These are phyloP conservation scores for Epichloe scottii DNA, from an alignment of 2,329 filamentous ascomycete genomes.

Conservation along the genomic window DNA sequence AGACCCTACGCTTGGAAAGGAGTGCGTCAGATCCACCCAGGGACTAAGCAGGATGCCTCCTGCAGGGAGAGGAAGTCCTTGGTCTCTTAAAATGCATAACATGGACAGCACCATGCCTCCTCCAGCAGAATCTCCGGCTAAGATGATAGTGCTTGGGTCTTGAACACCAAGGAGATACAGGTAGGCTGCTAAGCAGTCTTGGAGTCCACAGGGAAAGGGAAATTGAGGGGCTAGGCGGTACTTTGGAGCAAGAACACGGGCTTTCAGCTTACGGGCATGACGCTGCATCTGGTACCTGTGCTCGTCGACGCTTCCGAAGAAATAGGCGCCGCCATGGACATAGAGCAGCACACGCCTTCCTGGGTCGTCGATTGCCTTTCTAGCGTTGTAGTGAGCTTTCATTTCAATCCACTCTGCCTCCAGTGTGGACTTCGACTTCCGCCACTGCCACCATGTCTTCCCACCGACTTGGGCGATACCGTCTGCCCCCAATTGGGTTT, in stretches of 20 bases:
- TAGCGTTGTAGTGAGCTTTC: slow-evolving; percentile 58
- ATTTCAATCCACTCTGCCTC: slow-evolving; percentile 96
- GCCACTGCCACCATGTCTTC: slow-evolving; percentile 81
- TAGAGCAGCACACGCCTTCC: slow-evolving; percentile 79
- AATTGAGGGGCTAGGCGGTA: slow-evolving; percentile 90
- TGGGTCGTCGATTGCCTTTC: slow-evolving; percentile 47
- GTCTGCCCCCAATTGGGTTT: slow-evolving; percentile 62
- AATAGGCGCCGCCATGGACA: slow-evolving; percentile 88
- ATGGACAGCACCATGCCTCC: slow-evolving; percentile 79
- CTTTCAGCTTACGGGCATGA: slow-evolving; percentile 87
- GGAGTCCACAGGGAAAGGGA: slow-evolving; percentile 84
- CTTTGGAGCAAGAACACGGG: slow-evolving; percentile 71
- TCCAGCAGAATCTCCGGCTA: slow-evolving; percentile 88
- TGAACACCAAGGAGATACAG: slow-evolving; percentile 67
- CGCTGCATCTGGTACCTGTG: slow-evolving; percentile 97
- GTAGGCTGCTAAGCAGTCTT: slow-evolving; percentile 84
- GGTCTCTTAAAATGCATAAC: slow-evolving; percentile 70
- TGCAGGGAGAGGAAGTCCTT: slow-evolving; percentile 71
- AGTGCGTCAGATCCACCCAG: slow-evolving; percentile 93
- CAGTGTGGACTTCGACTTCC: slow-evolving; percentile 50
- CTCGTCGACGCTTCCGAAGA: slow-evolving; percentile 88
- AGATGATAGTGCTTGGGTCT: slow-evolving; percentile 66
- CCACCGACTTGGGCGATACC: slow-evolving; percentile 71
- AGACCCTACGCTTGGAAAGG: slow-evolving; percentile 75
- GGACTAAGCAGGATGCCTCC: slow-evolving; percentile 86